Conservation (phyloP, 1,284 basidiomycete species). For the Paramarasmius palmivorus region DNA sequence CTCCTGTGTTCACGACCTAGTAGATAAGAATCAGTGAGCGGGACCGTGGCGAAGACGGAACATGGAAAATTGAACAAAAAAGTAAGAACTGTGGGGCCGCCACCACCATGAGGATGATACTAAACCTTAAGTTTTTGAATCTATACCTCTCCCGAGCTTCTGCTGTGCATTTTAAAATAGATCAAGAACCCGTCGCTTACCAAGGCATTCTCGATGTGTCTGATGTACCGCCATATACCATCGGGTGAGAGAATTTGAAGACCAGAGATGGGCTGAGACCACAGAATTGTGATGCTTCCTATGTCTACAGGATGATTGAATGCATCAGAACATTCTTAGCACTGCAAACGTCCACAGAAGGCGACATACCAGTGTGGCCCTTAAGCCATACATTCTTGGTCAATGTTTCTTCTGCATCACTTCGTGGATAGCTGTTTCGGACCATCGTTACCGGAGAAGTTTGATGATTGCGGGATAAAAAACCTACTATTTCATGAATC, state of each 20-base stretch:
- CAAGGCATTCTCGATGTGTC: slow-evolving; percentile 59
- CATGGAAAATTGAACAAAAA: not conserved
- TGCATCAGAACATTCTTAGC: not conserved
- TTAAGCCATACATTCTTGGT: slow-evolving; percentile 47
- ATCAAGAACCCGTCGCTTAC: slow-evolving; percentile 34
- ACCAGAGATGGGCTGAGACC: slow-evolving; percentile 59
- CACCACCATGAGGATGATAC: too few relatives aligned
- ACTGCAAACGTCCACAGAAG: not conserved
- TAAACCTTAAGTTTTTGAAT: too few relatives aligned
- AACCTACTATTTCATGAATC: slow-evolving; percentile 48
- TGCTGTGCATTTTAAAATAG: too few relatives aligned
- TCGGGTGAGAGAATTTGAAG: slow-evolving; percentile 56
- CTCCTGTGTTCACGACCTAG: slow-evolving; percentile 58
- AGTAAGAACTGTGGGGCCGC: too few relatives aligned
- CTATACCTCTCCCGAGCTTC: too few relatives aligned
- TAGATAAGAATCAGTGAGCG: not conserved
- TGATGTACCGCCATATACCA: slow-evolving; percentile 59
- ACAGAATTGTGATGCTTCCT: slow-evolving; percentile 53
- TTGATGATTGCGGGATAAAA: not conserved
- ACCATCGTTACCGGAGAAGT: not conserved
- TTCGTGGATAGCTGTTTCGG: slow-evolving; percentile 36
- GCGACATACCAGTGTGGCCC: slow-evolving; percentile 33
- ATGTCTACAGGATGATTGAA: slow-evolving; percentile 32
- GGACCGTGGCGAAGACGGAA: not conserved
- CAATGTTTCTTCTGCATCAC: slow-evolving; percentile 43